A percentile compares a stretch with the other conserved stretches of the same genome.
Evolutionary conservation across 2,329 filamentous ascomycete species (phyloP).

Genomic region (Penicillium sp.): DNA sequence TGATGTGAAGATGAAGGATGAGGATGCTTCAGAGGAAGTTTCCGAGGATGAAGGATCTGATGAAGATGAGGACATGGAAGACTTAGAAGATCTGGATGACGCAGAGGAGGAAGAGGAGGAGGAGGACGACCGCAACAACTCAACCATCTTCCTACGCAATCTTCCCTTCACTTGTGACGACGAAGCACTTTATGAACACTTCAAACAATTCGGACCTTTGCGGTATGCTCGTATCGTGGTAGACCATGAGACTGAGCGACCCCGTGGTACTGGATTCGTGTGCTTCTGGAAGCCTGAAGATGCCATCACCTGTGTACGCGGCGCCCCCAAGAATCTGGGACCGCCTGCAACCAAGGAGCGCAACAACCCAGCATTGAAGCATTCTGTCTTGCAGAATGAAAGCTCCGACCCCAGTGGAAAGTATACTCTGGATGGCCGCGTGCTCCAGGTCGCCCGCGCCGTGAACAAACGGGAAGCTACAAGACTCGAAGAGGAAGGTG

Average conservation of each 20-base stretch:
- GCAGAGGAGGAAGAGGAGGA: conserved; percentile 38
- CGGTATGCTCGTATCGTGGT: conserved; percentile 90
- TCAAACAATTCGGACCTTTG: conserved; percentile 81
- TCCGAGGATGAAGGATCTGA: conserved; percentile 7
- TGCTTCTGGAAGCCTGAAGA: conserved; percentile 81
- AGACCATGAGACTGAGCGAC: conserved; percentile 79
- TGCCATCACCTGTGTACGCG: conserved; percentile 72
- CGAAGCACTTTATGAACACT: conserved; percentile 79
- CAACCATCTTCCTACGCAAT: conserved; percentile 90
- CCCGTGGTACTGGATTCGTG: conserved; percentile 91
- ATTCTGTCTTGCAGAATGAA: conserved; percentile 86
- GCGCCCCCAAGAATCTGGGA: conserved; percentile 62
- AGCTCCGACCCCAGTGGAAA: conserved; percentile 75
- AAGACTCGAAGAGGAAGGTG: conserved; percentile 70
- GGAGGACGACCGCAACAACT: conserved; percentile 59
- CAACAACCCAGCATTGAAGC: conserved; percentile 57
- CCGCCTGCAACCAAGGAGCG: conserved; percentile 46
- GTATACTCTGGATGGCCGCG: conserved; percentile 87
- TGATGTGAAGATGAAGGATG: conserved; percentile 30
- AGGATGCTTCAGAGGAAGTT: conserved; percentile 25
- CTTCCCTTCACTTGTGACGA: conserved; percentile 87
- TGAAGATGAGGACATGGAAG: conserved; percentile 7
- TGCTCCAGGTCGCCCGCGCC: conserved; percentile 80
- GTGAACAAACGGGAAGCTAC: conserved; percentile 80
- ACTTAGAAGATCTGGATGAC: conserved; percentile 37